Conservation (phyloP, 371 early-diverging fungal genomes). For the Phascolomyces articulosus region DNA sequence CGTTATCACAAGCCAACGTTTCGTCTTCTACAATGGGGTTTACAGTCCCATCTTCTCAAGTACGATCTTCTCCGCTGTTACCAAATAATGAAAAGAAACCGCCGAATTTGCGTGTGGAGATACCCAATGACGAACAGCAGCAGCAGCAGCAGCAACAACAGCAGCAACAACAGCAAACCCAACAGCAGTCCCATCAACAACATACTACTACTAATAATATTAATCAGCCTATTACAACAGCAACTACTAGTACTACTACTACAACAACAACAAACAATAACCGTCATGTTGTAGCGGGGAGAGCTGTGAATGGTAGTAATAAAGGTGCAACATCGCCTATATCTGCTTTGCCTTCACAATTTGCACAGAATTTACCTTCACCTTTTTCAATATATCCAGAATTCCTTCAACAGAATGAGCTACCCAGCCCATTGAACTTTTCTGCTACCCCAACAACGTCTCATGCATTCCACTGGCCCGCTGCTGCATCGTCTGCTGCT, state of each 20-base stretch:
- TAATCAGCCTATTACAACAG: too few species aligned
- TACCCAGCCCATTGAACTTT: slow-evolving; percentile 69
- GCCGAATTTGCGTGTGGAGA: slow-evolving; percentile 47
- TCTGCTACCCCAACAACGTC: slow-evolving; percentile 59
- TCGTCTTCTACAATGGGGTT: slow-evolving; percentile 3
- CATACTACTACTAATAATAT: too few species aligned
- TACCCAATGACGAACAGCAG: slow-evolving; percentile 27
- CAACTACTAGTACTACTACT: too few species aligned
- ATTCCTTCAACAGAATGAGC: slow-evolving; percentile 68
- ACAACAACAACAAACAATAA: not conserved
- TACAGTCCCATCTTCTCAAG: slow-evolving; percentile 11
- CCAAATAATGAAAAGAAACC: slow-evolving; percentile 31
- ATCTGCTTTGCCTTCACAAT: slow-evolving; percentile 61
- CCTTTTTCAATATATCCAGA: slow-evolving; percentile 78
- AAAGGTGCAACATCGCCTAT: slow-evolving; percentile 19
- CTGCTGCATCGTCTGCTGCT: slow-evolving; percentile 19
- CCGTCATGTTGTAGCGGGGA: not conserved
- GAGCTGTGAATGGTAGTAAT: slow-evolving; percentile 15
- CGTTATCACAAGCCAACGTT: slow-evolving; percentile 2
- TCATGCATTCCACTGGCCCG: slow-evolving; percentile 66
- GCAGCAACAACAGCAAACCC: slow-evolving; percentile 10
- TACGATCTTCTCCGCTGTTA: slow-evolving; percentile 4
- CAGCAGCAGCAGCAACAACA: slow-evolving; percentile 8
- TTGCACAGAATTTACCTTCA: slow-evolving; percentile 78
- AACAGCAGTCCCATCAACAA: slow-evolving; percentile 4